Base-by-base conservation (phyloP, 768 basidiomycete genomes). In the Leccinum uliginosum region DNA sequence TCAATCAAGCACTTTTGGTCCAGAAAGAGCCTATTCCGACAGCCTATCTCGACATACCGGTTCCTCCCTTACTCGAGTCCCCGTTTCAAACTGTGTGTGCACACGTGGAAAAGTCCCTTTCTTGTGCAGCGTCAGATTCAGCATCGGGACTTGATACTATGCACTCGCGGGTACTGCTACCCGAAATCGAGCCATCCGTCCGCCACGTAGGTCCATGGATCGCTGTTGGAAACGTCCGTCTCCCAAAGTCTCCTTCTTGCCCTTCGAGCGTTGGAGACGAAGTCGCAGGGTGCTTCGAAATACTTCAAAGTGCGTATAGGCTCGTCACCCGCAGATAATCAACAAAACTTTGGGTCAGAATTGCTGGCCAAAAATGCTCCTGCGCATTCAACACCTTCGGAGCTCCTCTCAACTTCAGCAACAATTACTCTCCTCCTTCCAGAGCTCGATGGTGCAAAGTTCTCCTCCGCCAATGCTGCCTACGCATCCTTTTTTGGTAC, bases 401-500 rank as follows among this genome's bases (percentile, higher is more conserved):
- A 59, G 27, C 51, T 61, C 24, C 62, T 70, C n/a, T 45, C 57
- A 29, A 51, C 58, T 47, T 63, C 66, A 8, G 62, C 84, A 9
- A 87, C 88, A 67, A 86, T 98, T 68, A 95, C 89, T 56, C 77
- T 98, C 26, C 83, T 88, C 58, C 78, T 99, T 26, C 84, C 88
- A 2, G 85, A 86, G 3, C 95, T 98, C 78, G 81, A 86, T 23
- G 53, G 48, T 3, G 15, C 68, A 6, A 74, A 86, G 29, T 99
- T 99, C 68, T 74, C 81, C 1, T 71, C 74, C 3, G 83, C 93
- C 40, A 99, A 99, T 75, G 74, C 77, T 1, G 78, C 87, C 8
- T 98, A 98, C 69, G 74, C 80, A 3, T 79, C 81, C 17, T 93
- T 84, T 71, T 98, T 98, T 70, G 94, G 94, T 2, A 80, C 81